Percentiles rank a stretch among this genome's conserved stretches.
These are phyloP conservation scores for Lumnitzera littorea DNA, from an alignment of 345 rosid species.

Conservation along the genomic window DNA sequence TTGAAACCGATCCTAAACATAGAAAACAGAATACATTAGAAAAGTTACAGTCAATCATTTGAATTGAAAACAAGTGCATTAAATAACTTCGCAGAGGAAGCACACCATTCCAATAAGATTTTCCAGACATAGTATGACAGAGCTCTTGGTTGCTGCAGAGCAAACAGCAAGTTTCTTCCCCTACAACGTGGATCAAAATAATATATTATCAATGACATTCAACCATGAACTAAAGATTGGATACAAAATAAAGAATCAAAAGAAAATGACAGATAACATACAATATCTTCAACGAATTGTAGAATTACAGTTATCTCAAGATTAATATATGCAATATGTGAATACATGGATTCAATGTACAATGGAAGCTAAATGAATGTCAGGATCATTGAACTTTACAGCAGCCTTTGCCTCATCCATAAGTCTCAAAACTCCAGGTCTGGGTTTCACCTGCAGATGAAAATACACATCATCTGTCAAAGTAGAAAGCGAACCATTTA, in stretches of 20 bases:
- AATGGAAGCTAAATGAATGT: neutral
- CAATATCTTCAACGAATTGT: neutral
- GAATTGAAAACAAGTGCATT: neutral
- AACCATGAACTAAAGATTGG: neutral
- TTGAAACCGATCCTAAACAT: slow-evolving; percentile 62
- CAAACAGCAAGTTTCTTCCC: slow-evolving; percentile 80
- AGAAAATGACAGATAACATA: neutral
- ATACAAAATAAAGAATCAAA: neutral
- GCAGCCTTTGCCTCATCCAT: slow-evolving; percentile 95
- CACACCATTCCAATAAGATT: slow-evolving; percentile 73
- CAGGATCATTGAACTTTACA: slow-evolving; percentile 34
- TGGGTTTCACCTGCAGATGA: slow-evolving; percentile 63
- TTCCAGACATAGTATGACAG: slow-evolving; percentile 85
- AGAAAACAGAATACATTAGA: slow-evolving; percentile 5
- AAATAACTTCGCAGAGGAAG: slow-evolving; percentile 6
- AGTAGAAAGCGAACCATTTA: neutral
- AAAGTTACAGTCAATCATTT: neutral
- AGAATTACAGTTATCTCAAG: too few species aligned
- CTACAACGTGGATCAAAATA: slow-evolving; percentile 20
- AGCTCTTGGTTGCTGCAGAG: slow-evolving; percentile 98
- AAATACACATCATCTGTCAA: slow-evolving; percentile 3
- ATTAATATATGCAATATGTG: neutral
- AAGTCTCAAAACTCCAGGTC: slow-evolving; percentile 83
- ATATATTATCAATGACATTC: neutral
- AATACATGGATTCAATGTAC: neutral